phyloP scores from a whole-genome alignment of 768 basidiomycete species.

The Macrolepiota dolichaula region DNA sequence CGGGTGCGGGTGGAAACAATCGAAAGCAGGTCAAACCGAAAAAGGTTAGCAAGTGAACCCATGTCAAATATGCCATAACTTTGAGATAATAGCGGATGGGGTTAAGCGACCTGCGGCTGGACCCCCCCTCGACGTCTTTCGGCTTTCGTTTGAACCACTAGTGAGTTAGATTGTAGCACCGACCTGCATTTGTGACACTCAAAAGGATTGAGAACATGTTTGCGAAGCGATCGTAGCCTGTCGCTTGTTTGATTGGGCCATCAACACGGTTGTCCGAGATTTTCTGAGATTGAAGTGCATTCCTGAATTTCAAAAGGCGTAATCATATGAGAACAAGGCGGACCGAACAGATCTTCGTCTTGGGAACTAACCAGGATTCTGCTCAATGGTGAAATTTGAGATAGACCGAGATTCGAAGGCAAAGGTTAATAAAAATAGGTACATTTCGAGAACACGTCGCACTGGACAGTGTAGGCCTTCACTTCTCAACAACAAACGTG shows the following conservation, averaged over 20 bases:
- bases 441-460: conserved; percentile 1
- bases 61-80: conserved; percentile 33
- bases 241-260: not conserved
- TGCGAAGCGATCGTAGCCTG: not conserved
- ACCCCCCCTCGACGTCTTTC: not conserved
- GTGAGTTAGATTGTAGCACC: not conserved
- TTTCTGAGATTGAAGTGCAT: not conserved
- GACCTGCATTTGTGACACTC: not conserved
- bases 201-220: not conserved
- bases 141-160: conserved; percentile 3
- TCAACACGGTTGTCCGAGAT: not conserved
- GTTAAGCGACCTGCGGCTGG: conserved; percentile 9
- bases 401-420: conserved; percentile 4
- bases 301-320: not conserved
- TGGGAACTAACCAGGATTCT: not conserved
- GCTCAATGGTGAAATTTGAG: not conserved
- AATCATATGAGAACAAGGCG: not conserved
- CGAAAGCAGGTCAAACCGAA: conserved; percentile 32
- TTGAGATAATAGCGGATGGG: conserved; percentile 19
- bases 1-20: conserved; percentile 26
- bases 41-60: conserved; percentile 36
- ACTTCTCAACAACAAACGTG: not conserved
- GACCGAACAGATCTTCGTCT: conserved; percentile 1
- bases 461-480: not conserved
- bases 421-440: conserved; percentile 5